phyloP scores from a whole-genome alignment of 441 rosid species.

The Raphanus hybrid region DNA sequence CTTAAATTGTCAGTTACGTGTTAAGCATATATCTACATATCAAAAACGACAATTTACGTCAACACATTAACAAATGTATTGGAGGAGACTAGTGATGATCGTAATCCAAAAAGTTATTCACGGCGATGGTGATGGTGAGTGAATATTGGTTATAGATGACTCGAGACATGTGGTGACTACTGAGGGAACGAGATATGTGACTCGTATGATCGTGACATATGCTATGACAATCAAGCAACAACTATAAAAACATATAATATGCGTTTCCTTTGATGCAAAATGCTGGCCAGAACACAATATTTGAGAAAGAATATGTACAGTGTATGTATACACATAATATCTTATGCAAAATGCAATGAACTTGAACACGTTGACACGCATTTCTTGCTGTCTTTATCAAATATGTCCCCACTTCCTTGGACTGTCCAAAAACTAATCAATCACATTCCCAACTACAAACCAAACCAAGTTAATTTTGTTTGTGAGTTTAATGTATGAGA shows the following conservation, averaged over 20 bases:
- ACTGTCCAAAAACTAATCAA: constrained; percentile 10
- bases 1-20: constrained; percentile 19
- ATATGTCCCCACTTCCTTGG: constrained; percentile 37
- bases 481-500: not conserved
- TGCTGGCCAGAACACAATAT: constrained; percentile 3
- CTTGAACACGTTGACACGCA: constrained; percentile 30
- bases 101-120: constrained; percentile 8
- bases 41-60: constrained; percentile 24
- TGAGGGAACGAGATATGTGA: not conserved
- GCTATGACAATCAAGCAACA: constrained; percentile 7
- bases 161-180: constrained; percentile 15
- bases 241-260: not conserved
- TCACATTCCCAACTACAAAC: constrained; percentile 22
- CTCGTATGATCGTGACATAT: constrained; percentile 7
- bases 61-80: constrained; percentile 3
- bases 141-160: constrained; percentile 13
- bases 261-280: constrained; percentile 24
- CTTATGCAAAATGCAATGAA: constrained; percentile 33
- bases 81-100: constrained; percentile 15
- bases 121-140: constrained; percentile 1
- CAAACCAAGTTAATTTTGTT: not conserved
- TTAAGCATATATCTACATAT: not conserved
- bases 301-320: constrained; percentile 23
- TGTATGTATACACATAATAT: not conserved
- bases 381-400: constrained; percentile 15